These are phyloP conservation scores for Chamaenerion angustifolium DNA, from an alignment of 345 rosid species.

Conservation along the genomic window DNA sequence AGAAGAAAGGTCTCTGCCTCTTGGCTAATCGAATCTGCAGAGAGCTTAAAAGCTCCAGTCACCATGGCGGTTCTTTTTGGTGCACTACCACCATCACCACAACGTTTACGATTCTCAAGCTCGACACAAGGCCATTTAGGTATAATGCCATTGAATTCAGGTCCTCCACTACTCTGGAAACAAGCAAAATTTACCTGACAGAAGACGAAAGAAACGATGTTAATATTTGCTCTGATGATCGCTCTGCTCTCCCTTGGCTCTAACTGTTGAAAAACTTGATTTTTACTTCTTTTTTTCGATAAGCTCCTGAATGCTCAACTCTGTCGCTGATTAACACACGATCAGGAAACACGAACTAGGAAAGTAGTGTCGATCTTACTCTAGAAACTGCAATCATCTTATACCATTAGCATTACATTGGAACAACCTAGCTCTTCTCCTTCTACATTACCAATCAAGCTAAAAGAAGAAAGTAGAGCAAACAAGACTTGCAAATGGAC, in stretches of 20 bases:
- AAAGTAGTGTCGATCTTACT: background rate
- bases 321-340: too few relatives aligned
- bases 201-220: conserved; percentile 1
- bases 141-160: conserved; percentile 10
- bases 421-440: background rate
- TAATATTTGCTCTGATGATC: too few relatives aligned
- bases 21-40: conserved; percentile 6
- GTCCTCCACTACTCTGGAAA: conserved; percentile 21
- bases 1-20: conserved; percentile 66
- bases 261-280: too few relatives aligned
- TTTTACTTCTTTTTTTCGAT: too few relatives aligned
- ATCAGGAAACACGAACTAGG: too few relatives aligned
- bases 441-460: background rate
- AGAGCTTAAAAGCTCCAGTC: conserved; percentile 29
- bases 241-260: too few relatives aligned
- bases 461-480: background rate
- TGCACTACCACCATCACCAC: too few relatives aligned
- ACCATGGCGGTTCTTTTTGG: conserved; percentile 28
- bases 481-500: too few relatives aligned
- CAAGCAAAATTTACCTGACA: conserved; percentile 40
- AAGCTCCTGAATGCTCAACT: too few relatives aligned
- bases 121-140: conserved; percentile 22
- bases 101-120: conserved; percentile 14
- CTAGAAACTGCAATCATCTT: background rate
- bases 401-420: background rate